Evolutionary conservation across 345 rosid species (phyloP), one percentile per base, ranked within the genome.

Genomic region (Trapa incisa): DNA sequence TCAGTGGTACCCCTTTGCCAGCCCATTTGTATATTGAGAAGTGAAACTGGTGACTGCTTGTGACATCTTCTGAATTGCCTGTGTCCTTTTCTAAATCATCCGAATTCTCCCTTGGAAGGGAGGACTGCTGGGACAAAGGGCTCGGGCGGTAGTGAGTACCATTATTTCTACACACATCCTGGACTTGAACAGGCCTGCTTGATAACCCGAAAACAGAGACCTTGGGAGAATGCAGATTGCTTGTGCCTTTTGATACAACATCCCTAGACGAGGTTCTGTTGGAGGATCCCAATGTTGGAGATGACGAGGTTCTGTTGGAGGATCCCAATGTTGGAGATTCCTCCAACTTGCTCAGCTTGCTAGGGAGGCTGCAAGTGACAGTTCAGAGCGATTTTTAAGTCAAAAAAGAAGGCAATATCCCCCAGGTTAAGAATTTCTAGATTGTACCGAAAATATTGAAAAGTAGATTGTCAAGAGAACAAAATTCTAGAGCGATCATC

Each of bases 1-100:
- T 69, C 39, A 82, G n/a, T 12, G 91, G 91, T 32, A 79, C 75
- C 61, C 92, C 91, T 64, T 84, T 82, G 79, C 86, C 80, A 61
- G 88, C 94, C 98, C 98, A 93, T 77, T 86, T 93, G 80, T 85
- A 93, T 57, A 93, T 90, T 0, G 98, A 93, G 81, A 93, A 88
- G 77, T 88, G 97, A 80, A 88, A 90, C 17, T 79, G 84, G 72
- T 70, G 75, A 38, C 75, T 50, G 2, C 68, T 70, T 29, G 61
- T 63, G 32, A 45, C 16, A 70, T 65, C 75, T 70, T 72, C 56
- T 33, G 33, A 2, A 35, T 11, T 29, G 68, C n/a, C 63, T n/a
- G 74, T 74, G 63, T 80, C 80, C 57, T 70, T 79, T 64, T 73
- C 50, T 15, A 63, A 14, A 48, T 70, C 52, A n/a, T 73, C 80